These are phyloP conservation scores for Dothistroma pini DNA, from an alignment of 2,329 filamentous ascomycete genomes.

Conservation along the genomic window DNA sequence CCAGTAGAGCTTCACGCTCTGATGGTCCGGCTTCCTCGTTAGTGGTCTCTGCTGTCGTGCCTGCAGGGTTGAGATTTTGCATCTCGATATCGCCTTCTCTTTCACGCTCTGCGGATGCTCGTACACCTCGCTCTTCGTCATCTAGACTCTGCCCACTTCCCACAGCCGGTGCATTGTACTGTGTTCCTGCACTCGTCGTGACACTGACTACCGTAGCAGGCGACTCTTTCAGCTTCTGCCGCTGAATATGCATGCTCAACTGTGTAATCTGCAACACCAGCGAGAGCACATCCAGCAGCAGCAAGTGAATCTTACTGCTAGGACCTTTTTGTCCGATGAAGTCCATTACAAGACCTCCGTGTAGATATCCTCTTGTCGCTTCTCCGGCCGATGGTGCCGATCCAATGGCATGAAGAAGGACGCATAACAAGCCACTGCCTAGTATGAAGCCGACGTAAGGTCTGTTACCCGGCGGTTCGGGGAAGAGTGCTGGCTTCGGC, in stretches of 20 bases:
- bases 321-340: conserved; percentile 61
- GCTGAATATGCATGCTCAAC: conserved; percentile 53
- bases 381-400: conserved; percentile 44
- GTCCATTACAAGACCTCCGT: conserved; percentile 61
- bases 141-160: conserved; percentile 51
- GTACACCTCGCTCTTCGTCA: conserved; percentile 56
- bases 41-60: conserved; percentile 3
- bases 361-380: conserved; percentile 52
- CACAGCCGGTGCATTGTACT: conserved; percentile 8
- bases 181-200: conserved; percentile 7
- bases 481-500: conserved; percentile 53
- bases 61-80: conserved; percentile 34
- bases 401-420: conserved; percentile 50
- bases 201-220: conserved; percentile 14
- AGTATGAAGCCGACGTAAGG: conserved; percentile 55
- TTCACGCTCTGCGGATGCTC: conserved; percentile 38
- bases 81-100: conserved; percentile 40
- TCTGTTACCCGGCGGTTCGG: conserved; percentile 45
- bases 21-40: conserved; percentile 13
- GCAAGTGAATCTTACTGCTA: conserved; percentile 50
- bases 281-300: conserved; percentile 53
- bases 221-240: conserved; percentile 46
- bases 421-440: conserved; percentile 53
- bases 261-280: conserved; percentile 55
- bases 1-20: conserved; percentile 21